Base-by-base conservation (phyloP, 2,329 filamentous ascomycete genomes). In the Orbilia javanica region DNA sequence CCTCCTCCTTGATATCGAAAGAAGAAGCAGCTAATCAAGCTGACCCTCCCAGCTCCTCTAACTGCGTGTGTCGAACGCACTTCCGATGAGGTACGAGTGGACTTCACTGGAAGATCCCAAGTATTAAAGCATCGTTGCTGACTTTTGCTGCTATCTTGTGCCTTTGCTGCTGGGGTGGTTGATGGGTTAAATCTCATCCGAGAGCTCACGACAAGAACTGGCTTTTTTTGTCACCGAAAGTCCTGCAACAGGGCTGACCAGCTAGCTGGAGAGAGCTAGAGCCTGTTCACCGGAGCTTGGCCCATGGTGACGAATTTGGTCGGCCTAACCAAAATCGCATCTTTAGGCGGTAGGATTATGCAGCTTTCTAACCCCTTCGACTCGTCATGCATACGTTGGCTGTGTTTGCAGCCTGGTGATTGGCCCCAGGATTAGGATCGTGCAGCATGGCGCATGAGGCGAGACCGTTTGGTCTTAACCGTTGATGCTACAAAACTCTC, bases 311-410 rank as follows among this genome's bases (percentile, higher is more conserved):
- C 63, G 52, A 44, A 74, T 67, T 48, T 62, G 39, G 70, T 31
- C 63, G 39, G 70, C 70, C 63, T 68, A 74, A 74, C 70, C 70
- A 66, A 68, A 74, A 67, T 67, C 52, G 70, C 62, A 74, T 74
- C 36, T 55, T 68, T 74, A 74, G 42, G 62, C 70, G 70, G 46
- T 78, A 78, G 74, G 74, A 78, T 62, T 42, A 46, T 78, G 66
- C 67, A 71, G 64, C 46, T 29, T 53, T n/a, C 66, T 72, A 63
- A 46, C 55, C 62, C 22, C 44, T 62, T 64, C 31, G 15, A 31
- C 25, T 55, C 42, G 50, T 62, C 70, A 67, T 74, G 70, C 70
- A 74, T 65, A 67, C 63, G 70, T 64, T 60, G 63, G 50, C 31
- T 62, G 53, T 27, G 15, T 42, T 62, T 65, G 63, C 10, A 6